phyloP scores from a whole-genome alignment of 805 yeast species.

The Ascoidea asiatica region DNA sequence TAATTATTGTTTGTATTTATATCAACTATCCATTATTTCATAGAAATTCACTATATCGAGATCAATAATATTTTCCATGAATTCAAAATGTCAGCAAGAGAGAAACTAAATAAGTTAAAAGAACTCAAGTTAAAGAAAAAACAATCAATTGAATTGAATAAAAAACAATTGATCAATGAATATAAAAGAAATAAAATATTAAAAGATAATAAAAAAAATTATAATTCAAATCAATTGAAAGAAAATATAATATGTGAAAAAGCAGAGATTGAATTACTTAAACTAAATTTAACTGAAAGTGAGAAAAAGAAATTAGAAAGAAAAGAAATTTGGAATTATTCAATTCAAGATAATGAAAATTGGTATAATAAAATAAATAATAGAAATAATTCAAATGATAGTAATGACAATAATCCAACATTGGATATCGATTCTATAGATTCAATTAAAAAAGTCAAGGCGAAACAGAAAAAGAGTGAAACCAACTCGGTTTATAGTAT shows the following conservation, averaged over 20 bases:
- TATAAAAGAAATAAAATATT: background rate
- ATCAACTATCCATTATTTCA: too few species aligned
- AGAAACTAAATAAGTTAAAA: background rate
- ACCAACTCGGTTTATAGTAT: too few species aligned
- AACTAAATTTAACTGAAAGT: background rate
- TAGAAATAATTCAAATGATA: too few species aligned
- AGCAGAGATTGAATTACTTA: background rate
- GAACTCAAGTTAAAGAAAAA: background rate
- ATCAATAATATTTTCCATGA: too few species aligned
- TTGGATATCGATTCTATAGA: too few species aligned
- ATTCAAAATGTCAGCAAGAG: background rate
- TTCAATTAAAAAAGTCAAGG: too few species aligned
- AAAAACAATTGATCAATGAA: background rate
- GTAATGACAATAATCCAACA: too few species aligned
- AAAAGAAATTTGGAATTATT: background rate
- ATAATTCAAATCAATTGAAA: background rate
- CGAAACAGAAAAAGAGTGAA: too few species aligned
- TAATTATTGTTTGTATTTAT: too few species aligned
- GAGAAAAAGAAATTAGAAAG: background rate
- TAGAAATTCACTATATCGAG: too few species aligned
- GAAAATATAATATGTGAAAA: too few species aligned
- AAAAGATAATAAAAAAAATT: background rate
- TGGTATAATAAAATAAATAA: background rate
- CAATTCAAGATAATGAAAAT: background rate
- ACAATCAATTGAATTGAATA: background rate